Conservation (phyloP, 1,139 yeast genomes). For the Scheffersomyces segobiensis region DNA sequence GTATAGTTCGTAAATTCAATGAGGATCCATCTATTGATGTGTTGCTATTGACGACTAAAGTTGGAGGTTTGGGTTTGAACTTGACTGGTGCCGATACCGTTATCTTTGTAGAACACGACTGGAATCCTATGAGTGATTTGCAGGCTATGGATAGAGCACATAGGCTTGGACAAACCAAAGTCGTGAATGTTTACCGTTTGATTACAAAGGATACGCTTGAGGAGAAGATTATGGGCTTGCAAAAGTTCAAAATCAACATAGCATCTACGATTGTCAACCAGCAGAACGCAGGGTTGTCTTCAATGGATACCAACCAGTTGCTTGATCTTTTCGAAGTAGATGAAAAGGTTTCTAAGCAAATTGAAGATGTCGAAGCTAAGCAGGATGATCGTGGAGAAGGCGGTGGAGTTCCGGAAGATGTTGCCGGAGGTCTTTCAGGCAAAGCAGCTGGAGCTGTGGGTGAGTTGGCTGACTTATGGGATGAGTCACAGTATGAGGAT, state of each 20-base stretch:
- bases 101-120: conserved; percentile 96
- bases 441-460: conserved; percentile 75
- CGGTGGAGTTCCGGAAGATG: conserved; percentile 48
- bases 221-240: conserved; percentile 98
- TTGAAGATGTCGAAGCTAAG: conserved; percentile 24
- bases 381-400: conserved; percentile 31
- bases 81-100: conserved; percentile 99
- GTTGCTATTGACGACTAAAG: conserved; percentile 87
- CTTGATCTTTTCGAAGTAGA: conserved; percentile 85
- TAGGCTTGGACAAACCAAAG: conserved; percentile 95
- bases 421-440: conserved; percentile 61
- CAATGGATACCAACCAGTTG: conserved; percentile 96
- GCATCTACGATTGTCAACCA: conserved; percentile 96
- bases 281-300: conserved; percentile 89
- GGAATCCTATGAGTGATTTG: conserved; percentile 99
- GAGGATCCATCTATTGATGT: conserved; percentile 98
- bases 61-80: conserved; percentile 96
- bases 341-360: conserved; percentile 48
- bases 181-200: conserved; percentile 90
- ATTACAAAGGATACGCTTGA: conserved; percentile 92
- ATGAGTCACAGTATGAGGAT: conserved; percentile 92
- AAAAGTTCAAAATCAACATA: conserved; percentile 94
- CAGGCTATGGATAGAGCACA: conserved; percentile 99
- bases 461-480: conserved; percentile 95
- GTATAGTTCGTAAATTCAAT: conserved; percentile 87